Conservation (phyloP, 306 rosid species). For the Boehmeria nivea region DNA sequence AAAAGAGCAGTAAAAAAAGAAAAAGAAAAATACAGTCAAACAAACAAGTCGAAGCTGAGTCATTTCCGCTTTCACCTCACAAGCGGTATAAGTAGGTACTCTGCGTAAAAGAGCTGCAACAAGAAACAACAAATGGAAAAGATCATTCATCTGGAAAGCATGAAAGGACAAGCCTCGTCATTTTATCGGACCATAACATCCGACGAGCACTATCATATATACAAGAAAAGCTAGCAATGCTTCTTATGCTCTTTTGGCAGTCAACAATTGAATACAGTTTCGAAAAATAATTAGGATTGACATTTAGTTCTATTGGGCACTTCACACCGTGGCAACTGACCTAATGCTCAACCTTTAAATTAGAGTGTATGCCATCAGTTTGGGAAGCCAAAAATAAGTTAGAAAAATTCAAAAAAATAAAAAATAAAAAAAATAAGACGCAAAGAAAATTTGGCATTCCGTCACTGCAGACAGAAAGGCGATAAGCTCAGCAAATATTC, state of each 20-base stretch:
- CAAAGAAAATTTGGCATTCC: background rate
- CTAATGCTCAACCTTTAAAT: too few relatives aligned
- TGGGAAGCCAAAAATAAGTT: background rate
- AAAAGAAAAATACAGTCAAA: background rate
- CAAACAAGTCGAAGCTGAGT: too few relatives aligned
- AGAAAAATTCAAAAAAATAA: background rate
- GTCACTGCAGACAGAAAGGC: background rate
- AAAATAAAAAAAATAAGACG: background rate
- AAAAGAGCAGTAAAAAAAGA: background rate
- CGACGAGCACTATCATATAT: too few relatives aligned
- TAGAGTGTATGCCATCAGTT: background rate
- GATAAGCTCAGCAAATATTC: background rate
- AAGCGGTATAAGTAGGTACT: constrained; percentile 77
- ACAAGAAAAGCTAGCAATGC: too few relatives aligned
- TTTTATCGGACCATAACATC: background rate
- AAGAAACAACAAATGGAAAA: constrained; percentile 7
- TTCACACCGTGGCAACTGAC: too few relatives aligned
- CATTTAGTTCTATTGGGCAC: too few relatives aligned
- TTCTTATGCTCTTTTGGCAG: too few relatives aligned
- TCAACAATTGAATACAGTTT: too few relatives aligned
- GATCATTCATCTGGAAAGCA: background rate
- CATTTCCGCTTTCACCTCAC: constrained; percentile 46
- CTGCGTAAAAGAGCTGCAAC: constrained; percentile 84
- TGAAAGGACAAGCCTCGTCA: background rate
- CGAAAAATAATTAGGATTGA: too few relatives aligned